These are phyloP conservation scores for Tetrapisispora iriomotensis DNA, from an alignment of 805 yeast genomes.

Conservation along the genomic window DNA sequence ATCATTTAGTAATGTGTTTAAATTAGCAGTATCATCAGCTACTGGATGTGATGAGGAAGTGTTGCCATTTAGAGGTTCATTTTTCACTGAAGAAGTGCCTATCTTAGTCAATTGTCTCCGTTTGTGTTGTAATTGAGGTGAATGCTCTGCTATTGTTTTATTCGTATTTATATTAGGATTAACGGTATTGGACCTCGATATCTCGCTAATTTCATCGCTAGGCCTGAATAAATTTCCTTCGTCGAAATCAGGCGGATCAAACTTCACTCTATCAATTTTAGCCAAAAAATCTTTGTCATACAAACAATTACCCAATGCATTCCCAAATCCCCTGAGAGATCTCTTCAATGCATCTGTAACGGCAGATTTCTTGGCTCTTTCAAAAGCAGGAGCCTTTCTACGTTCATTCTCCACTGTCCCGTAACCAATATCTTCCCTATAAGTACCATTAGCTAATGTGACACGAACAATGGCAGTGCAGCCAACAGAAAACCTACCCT, in stretches of 20 bases:
- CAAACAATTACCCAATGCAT: constrained; percentile 75
- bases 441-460: constrained; percentile 65
- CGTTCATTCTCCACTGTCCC: constrained; percentile 74
- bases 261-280: constrained; percentile 34
- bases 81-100: background rate
- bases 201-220: constrained; percentile 26
- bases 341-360: constrained; percentile 75
- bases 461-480: constrained; percentile 66
- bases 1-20: background rate
- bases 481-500: constrained; percentile 53
- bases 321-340: constrained; percentile 71
- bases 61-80: too few relatives aligned
- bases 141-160: background rate
- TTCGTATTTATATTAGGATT: constrained; percentile 6
- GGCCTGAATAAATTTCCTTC: constrained; percentile 34
- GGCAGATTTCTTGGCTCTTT: constrained; percentile 76
- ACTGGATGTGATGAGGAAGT: too few relatives aligned
- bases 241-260: constrained; percentile 38
- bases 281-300: constrained; percentile 60
- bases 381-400: constrained; percentile 66
- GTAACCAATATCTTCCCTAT: constrained; percentile 75
- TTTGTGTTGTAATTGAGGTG: constrained; percentile 9
- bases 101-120: constrained; percentile 17
- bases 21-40: background rate
- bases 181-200: constrained; percentile 20